Evolutionary conservation across 768 basidiomycete genomes (phyloP).

Genomic region (Multifurca ochricompacta): DNA sequence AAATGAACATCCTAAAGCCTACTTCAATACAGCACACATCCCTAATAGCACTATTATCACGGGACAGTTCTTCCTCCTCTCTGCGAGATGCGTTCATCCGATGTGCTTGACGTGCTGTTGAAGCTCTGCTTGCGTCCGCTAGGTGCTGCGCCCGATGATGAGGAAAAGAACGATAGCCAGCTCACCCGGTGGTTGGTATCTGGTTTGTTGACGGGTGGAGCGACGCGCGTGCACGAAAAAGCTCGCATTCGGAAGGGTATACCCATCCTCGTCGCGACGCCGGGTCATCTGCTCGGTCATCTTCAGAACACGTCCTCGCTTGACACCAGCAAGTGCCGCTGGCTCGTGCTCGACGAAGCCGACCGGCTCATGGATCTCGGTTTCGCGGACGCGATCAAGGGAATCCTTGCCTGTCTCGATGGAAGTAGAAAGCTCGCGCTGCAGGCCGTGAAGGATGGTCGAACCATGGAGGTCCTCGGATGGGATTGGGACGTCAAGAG

Average conservation of each 20-base stretch:
- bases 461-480: constrained; percentile 64
- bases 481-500: constrained; percentile 79
- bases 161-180: constrained; percentile 34
- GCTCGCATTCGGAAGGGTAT: constrained; percentile 89
- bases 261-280: constrained; percentile 92
- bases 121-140: constrained; percentile 62
- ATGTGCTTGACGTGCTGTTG: constrained; percentile 81
- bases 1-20: constrained; percentile 78
- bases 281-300: constrained; percentile 92
- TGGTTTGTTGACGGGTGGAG: constrained; percentile 88
- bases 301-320: constrained; percentile 92
- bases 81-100: constrained; percentile 83
- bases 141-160: constrained; percentile 44
- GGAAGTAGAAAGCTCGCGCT: constrained; percentile 68
- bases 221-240: constrained; percentile 92
- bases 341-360: constrained; percentile 96
- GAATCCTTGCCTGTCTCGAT: constrained; percentile 81
- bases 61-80: constrained; percentile 31
- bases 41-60: constrained; percentile 52
- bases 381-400: constrained; percentile 91
- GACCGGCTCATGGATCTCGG: constrained; percentile 97
- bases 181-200: constrained; percentile 92
- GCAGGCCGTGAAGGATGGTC: constrained; percentile 59
- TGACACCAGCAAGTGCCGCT: constrained; percentile 87
- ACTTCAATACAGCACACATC: constrained; percentile 83